Percentiles rank a stretch among this genome's conserved stretches.
These are phyloP conservation scores for Taiwanofungus camphoratus DNA, from an alignment of 1,284 basidiomycete species.

Conservation along the genomic window DNA sequence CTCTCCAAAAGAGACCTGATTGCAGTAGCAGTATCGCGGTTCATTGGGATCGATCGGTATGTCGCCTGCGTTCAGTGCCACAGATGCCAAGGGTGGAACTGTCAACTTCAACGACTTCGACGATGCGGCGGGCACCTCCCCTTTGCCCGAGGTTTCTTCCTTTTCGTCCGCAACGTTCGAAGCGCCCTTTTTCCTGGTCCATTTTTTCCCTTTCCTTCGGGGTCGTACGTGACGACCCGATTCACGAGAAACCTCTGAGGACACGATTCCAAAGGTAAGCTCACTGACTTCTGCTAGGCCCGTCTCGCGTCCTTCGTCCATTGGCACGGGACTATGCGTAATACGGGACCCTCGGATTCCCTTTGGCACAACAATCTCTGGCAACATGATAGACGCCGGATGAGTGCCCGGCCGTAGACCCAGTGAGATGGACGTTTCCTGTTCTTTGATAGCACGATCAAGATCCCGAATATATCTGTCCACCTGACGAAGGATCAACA, in stretches of 20 bases:
- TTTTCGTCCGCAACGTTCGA: neutral
- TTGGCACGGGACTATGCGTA: constrained; percentile 29
- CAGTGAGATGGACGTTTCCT: constrained; percentile 53
- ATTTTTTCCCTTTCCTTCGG: constrained; percentile 10
- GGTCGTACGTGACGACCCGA: constrained; percentile 4
- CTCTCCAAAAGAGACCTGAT: constrained; percentile 69
- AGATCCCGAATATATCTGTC: constrained; percentile 69
- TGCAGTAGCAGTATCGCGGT: constrained; percentile 70
- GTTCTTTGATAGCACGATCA: constrained; percentile 70
- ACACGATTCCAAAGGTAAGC: constrained; percentile 5
- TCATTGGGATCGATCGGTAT: constrained; percentile 41
- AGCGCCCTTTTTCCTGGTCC: constrained; percentile 10
- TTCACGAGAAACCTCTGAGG: constrained; percentile 1
- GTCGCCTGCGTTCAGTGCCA: constrained; percentile 10
- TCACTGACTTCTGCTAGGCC: constrained; percentile 3
- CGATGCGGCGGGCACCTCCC: constrained; percentile 9
- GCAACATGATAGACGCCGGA: constrained; percentile 49
- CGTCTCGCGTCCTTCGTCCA: neutral
- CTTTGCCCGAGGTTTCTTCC: constrained; percentile 1
- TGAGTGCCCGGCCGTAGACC: constrained; percentile 49
- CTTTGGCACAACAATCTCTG: constrained; percentile 51
- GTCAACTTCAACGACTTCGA: constrained; percentile 20
- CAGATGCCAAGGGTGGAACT: constrained; percentile 21
- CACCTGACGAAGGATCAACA: constrained; percentile 35
- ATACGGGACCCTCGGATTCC: constrained; percentile 39